Evolutionary conservation across 805 yeast species (phyloP).

Genomic region (Wickerhamomyces xylosicus): DNA sequence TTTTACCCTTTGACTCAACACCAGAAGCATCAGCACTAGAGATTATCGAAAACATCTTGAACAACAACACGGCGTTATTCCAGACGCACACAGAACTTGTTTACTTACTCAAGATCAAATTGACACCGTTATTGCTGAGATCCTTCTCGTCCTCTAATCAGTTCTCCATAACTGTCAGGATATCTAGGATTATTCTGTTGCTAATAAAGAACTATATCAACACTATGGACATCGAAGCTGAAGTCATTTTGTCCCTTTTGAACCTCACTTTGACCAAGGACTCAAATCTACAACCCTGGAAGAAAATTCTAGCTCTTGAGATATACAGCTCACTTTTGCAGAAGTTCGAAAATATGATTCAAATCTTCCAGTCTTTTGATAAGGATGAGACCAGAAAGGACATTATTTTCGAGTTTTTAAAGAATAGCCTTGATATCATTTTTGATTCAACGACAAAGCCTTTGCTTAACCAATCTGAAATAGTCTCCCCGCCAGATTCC

Average conservation of each 20-base stretch:
- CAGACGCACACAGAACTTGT: constrained; percentile 52
- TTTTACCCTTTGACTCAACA: constrained; percentile 40
- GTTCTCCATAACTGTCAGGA: constrained; percentile 66
- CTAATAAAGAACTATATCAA: constrained; percentile 45
- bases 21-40: constrained; percentile 70
- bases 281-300: constrained; percentile 56
- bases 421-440: constrained; percentile 28
- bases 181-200: constrained; percentile 58
- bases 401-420: constrained; percentile 46
- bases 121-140: constrained; percentile 69
- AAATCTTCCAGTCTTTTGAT: constrained; percentile 58
- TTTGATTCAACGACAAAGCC: constrained; percentile 19
- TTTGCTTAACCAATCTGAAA: constrained; percentile 23
- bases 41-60: constrained; percentile 67
- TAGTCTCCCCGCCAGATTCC: constrained; percentile 17
- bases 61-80: constrained; percentile 51
- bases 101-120: constrained; percentile 50
- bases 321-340: constrained; percentile 49
- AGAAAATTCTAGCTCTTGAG: constrained; percentile 63
- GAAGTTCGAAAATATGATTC: constrained; percentile 41
- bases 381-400: constrained; percentile 42
- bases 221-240: constrained; percentile 65
- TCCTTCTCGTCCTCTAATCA: constrained; percentile 47
- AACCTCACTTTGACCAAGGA: constrained; percentile 61
- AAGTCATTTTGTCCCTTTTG: constrained; percentile 65